Evolutionary conservation across 129 eudicot species (phyloP).

Genomic region (Erigeron canadensis): DNA sequence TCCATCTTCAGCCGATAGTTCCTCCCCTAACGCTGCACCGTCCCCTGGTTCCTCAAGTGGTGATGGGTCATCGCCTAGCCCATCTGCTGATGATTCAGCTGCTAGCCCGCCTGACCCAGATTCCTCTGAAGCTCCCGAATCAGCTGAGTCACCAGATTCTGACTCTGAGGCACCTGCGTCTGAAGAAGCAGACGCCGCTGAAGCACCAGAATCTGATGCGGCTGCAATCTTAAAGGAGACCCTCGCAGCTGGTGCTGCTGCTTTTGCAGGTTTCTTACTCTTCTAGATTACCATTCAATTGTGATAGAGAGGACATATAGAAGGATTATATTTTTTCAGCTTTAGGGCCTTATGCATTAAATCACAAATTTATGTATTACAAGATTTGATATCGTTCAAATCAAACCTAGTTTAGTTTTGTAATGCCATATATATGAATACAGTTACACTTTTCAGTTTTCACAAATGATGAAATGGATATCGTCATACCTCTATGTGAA

Average conservation of each 20-base stretch:
- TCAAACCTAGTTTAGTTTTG: conserved; percentile 9
- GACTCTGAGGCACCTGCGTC: conserved; percentile 4
- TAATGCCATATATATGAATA: conserved; percentile 17
- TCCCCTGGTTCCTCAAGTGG: conserved; percentile 37
- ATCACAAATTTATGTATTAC: not conserved
- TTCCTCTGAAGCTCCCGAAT: conserved; percentile 24
- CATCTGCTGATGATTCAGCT: conserved; percentile 33
- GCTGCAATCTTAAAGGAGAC: conserved; percentile 34
- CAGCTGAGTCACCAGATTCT: conserved; percentile 23
- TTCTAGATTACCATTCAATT: conserved; percentile 21
- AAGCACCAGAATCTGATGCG: not conserved
- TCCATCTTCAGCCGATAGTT: conserved; percentile 11
- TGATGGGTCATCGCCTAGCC: conserved; percentile 38
- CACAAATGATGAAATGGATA: not conserved
- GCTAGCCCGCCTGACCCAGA: conserved; percentile 18
- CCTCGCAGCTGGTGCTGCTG: conserved; percentile 43
- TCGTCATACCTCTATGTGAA: not conserved
- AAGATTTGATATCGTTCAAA: not conserved
- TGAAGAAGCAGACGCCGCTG: conserved; percentile 15
- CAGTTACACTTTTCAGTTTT: not conserved
- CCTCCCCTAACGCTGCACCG: conserved; percentile 29
- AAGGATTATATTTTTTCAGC: conserved; percentile 9
- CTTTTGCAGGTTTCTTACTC: conserved; percentile 42
- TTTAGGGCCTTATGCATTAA: not conserved
- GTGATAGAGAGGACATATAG: conserved; percentile 6